Percentiles rank a stretch among this genome's conserved stretches.
Conservation (phyloP, 164 flowering plant genomes). For the Umbellularia californica region DNA sequence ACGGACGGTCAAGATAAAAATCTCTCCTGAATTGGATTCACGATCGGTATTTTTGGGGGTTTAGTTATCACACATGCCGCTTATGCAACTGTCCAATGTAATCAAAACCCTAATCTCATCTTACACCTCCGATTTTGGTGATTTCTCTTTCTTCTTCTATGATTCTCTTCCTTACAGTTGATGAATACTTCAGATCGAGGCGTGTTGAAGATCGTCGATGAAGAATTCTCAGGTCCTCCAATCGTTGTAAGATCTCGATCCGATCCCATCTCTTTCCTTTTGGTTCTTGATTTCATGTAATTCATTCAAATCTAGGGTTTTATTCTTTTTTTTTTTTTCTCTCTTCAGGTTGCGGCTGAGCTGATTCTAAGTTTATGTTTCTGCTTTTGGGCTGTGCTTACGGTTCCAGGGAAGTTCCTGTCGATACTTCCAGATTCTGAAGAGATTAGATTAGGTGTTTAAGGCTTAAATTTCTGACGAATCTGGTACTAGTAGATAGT, state of each 20-base stretch:
- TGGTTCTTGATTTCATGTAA: neutral
- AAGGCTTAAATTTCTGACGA: no score
- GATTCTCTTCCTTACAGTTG: neutral
- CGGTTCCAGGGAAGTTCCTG: constrained; percentile 72
- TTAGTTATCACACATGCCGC: constrained; percentile 51
- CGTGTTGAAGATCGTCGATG: constrained; percentile 85
- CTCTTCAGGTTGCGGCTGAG: constrained; percentile 61
- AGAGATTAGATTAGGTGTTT: constrained; percentile 47
- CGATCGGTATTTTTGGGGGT: constrained; percentile 42
- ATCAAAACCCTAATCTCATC: neutral
- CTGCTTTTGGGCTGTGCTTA: constrained; percentile 70
- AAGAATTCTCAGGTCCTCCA: constrained; percentile 71
- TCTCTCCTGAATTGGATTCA: constrained; percentile 19
- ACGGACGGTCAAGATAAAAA: no score
- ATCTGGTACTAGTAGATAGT: constrained; percentile 8
- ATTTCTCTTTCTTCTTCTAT: neutral
- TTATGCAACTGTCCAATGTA: constrained; percentile 72
- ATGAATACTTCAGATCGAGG: constrained; percentile 58
- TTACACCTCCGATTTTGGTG: neutral
- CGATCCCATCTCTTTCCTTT: neutral
- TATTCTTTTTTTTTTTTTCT: no score
- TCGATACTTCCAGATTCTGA: constrained; percentile 80
- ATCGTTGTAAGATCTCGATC: constrained; percentile 37
- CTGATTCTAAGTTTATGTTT: constrained; percentile 54
- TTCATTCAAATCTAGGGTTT: neutral